phyloP scores from a whole-genome alignment of 352 stramenopile species.

The Elongisporangium prolatum region DNA sequence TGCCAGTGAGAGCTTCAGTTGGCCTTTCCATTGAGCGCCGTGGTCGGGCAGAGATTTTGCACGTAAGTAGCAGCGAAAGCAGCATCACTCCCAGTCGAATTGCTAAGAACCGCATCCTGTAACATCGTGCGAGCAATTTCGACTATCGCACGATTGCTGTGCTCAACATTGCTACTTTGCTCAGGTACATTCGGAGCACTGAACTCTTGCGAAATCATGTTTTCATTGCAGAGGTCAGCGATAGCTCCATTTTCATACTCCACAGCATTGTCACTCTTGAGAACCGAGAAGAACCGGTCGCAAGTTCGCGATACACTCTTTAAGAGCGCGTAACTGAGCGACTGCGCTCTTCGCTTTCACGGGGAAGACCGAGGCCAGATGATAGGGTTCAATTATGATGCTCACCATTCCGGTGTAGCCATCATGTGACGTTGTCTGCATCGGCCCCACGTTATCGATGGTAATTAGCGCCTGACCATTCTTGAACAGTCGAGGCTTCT shows the following conservation, averaged over 20 bases:
- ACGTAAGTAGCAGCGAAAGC: slow-evolving; percentile 6
- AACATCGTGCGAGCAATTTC: slow-evolving; percentile 9
- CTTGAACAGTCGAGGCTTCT: slow-evolving; percentile 2
- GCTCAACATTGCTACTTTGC: slow-evolving; percentile 10
- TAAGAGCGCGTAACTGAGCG: too few relatives aligned
- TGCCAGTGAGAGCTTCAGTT: background rate
- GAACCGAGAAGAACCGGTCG: background rate
- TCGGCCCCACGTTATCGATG: slow-evolving; percentile 9
- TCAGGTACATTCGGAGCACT: slow-evolving; percentile 4
- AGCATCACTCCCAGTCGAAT: slow-evolving; percentile 7
- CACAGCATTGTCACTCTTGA: slow-evolving; percentile 12
- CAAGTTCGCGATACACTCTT: too few relatives aligned
- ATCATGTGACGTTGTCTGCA: slow-evolving; percentile 6
- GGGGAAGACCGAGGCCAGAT: slow-evolving; percentile 5
- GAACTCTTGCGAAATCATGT: slow-evolving; percentile 8
- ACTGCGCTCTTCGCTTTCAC: background rate
- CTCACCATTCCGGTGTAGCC: slow-evolving; percentile 8
- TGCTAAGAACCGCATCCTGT: background rate
- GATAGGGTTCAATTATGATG: slow-evolving; percentile 9
- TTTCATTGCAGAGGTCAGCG: slow-evolving; percentile 9
- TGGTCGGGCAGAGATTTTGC: slow-evolving; percentile 7
- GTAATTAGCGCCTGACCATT: slow-evolving; percentile 1
- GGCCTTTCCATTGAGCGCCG: slow-evolving; percentile 3
- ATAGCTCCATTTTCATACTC: slow-evolving; percentile 8
- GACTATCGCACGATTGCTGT: slow-evolving; percentile 6